Evolutionary conservation across 73 alveolate genomes (phyloP).

Genomic region (Effrenium voratum): DNA sequence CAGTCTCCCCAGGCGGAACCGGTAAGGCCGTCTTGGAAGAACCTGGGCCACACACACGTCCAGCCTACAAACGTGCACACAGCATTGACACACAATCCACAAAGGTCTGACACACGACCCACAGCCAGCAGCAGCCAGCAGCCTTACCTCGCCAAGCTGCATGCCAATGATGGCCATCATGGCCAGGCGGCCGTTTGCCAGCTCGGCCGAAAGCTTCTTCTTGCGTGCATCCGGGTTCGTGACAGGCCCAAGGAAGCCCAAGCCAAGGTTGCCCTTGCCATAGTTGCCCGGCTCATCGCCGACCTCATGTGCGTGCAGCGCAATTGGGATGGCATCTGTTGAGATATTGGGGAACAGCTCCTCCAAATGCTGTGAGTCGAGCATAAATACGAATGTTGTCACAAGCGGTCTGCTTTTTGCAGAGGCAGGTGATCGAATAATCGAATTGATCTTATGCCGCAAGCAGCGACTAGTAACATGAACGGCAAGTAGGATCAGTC

Average conservation of each 20-base stretch:
- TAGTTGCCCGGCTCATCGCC: slow-evolving; percentile 79
- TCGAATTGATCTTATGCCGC: too few species aligned
- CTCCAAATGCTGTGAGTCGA: too few species aligned
- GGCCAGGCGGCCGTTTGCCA: slow-evolving; percentile 86
- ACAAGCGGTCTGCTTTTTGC: too few species aligned
- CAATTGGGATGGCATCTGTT: too few species aligned
- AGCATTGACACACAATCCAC: background rate
- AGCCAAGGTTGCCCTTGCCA: slow-evolving; percentile 83
- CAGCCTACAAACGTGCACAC: background rate
- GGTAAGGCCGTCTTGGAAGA: slow-evolving; percentile 62
- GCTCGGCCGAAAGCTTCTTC: slow-evolving; percentile 49
- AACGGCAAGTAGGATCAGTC: too few species aligned
- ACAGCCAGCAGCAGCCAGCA: background rate
- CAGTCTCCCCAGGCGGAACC: slow-evolving; percentile 74
- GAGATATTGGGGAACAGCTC: too few species aligned
- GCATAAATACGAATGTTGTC: too few species aligned
- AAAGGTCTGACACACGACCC: background rate
- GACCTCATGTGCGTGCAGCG: too few species aligned
- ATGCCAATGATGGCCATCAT: slow-evolving; percentile 84
- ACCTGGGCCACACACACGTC: background rate
- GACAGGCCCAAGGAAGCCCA: slow-evolving; percentile 49
- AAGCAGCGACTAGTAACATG: too few species aligned
- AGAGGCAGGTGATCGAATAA: too few species aligned
- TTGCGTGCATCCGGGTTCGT: slow-evolving; percentile 39
- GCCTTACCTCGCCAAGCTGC: background rate